These are phyloP conservation scores for Paecilomyces niveus DNA, from an alignment of 2,329 filamentous ascomycete species.

Conservation along the genomic window DNA sequence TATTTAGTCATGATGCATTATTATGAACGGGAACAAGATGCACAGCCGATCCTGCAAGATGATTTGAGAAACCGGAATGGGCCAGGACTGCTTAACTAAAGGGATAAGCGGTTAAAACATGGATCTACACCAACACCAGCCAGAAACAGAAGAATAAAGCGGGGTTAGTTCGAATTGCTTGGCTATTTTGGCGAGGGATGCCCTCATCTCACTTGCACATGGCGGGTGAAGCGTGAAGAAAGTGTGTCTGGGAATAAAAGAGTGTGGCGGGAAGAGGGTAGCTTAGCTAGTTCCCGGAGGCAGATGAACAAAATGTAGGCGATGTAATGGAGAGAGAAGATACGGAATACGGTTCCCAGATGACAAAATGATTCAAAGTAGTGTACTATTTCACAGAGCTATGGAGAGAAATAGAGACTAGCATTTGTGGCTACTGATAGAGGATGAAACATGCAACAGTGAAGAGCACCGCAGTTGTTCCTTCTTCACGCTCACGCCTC, in stretches of 20 bases:
- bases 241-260: background rate
- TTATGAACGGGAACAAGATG: background rate
- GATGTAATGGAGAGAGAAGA: background rate
- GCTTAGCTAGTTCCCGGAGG: background rate
- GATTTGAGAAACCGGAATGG: background rate
- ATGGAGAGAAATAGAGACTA: too few relatives aligned
- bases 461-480: background rate
- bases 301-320: background rate
- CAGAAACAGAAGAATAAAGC: background rate
- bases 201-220: background rate
- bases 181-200: background rate
- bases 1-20: background rate
- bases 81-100: background rate
- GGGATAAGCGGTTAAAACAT: background rate
- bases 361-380: too few relatives aligned
- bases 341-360: background rate
- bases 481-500: conserved; percentile 2
- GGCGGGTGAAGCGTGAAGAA: background rate
- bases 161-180: background rate
- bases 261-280: background rate
- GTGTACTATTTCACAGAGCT: too few relatives aligned
- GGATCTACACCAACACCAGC: background rate
- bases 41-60: background rate
- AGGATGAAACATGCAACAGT: background rate
- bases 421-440: background rate